Evolutionary conservation across 352 stramenopile species (phyloP).

Genomic region (Pythium plurisporium): DNA sequence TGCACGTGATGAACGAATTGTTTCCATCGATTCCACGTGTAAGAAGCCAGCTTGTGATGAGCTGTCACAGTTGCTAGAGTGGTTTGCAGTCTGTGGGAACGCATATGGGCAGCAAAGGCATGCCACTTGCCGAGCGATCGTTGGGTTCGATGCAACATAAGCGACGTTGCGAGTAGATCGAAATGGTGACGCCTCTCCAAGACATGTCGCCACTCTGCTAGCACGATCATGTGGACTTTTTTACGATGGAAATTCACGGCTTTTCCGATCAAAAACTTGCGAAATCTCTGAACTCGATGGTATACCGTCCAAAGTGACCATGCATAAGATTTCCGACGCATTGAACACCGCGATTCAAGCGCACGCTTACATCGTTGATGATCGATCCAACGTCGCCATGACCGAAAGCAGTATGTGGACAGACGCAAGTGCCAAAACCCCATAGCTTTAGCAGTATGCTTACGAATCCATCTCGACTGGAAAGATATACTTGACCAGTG

Average conservation of each 20-base stretch:
- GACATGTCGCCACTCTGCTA: not conserved
- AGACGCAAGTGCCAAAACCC: slow-evolving; percentile 2
- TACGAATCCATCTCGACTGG: slow-evolving; percentile 7
- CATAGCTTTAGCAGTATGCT: slow-evolving; percentile 1
- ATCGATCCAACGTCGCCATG: slow-evolving; percentile 3
- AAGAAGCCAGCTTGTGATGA: slow-evolving; percentile 1
- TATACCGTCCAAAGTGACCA: slow-evolving; percentile 4
- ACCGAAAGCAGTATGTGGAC: not conserved
- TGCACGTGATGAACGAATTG: slow-evolving; percentile 15
- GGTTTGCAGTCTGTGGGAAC: not conserved
- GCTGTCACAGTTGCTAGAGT: slow-evolving; percentile 8
- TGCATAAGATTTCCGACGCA: not conserved
- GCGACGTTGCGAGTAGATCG: not conserved
- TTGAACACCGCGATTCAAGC: not conserved
- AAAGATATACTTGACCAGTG: not conserved
- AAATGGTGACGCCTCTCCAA: not conserved
- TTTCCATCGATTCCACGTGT: slow-evolving; percentile 23
- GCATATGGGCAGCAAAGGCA: not conserved
- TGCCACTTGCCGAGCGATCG: slow-evolving; percentile 13
- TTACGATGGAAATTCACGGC: not conserved
- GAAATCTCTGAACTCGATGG: not conserved
- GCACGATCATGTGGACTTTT: not conserved
- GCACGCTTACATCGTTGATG: not conserved
- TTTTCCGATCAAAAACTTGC: not conserved
- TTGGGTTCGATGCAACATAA: slow-evolving; percentile 3